Evolutionary conservation across 139 green algal species (phyloP), one percentile per base, ranked within the genome.

Genomic region (Micractinium sp.): DNA sequence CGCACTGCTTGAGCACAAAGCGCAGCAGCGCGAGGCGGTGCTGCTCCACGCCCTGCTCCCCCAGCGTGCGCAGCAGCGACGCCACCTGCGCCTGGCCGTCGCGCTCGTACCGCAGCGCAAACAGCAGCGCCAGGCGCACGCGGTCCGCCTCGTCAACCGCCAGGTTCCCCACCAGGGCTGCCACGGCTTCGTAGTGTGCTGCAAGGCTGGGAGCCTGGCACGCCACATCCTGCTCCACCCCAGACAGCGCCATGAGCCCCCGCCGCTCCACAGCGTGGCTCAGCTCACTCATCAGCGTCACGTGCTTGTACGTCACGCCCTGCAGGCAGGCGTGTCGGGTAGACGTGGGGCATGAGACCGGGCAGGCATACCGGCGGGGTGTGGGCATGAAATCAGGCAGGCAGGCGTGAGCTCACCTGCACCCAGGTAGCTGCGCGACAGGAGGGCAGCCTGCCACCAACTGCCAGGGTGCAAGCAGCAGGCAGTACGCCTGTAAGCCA

Each of bases 141-240:
- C 87, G 84, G 80, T 93, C 91, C 63, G 9, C 9, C n/a, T 80
- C 56, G 18, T 38, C 82, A 33, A 91, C 20, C 0, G 39, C 82
- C 29, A 71, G 73, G 69, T 85, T 84, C 38, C 82, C 81, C 23
- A 92, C 73, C n/a, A 91, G 78, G 36, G 25, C 79, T 2, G 77
- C 16, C 35, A 93, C 90, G 12, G 81, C 87, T 47, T 91, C 87
- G 27, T 90, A 90, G 83, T 93, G 90, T 2, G 79, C 61, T 1
- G 39, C 82, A 47, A 89, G 81, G n/a, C 27, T 63, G 61, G 90
- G 53, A 14, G 87, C 38, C 60, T 80, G 92, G 92, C 95, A 99
- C 60, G 93, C 94, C 61, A 99, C 86, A 16, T 99, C 97, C 91
- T 99, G 97, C 92, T 99, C 97, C 39, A 96, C 85, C 35, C 73